phyloP scores from a whole-genome alignment of 495 filamentous ascomycete genomes.

The Chaetomium fimeti region DNA sequence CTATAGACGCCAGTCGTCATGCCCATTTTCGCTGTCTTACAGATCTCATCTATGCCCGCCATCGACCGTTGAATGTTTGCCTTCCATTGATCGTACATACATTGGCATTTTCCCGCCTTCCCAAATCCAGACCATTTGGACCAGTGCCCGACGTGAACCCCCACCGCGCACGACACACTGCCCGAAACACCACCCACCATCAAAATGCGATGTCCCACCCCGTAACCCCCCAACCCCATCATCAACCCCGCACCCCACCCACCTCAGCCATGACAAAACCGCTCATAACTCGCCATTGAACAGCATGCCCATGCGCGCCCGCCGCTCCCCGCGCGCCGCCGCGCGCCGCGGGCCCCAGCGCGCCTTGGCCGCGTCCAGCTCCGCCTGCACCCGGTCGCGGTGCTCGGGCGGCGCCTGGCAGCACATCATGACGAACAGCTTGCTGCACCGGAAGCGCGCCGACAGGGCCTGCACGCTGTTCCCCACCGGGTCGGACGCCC shows the following conservation, averaged over 20 bases:
- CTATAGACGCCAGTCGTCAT: background rate
- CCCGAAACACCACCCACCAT: background rate
- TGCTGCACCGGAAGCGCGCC: conserved; percentile 71
- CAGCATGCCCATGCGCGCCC: conserved; percentile 62
- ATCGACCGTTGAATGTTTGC: conserved; percentile 6
- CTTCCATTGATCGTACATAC: conserved; percentile 18
- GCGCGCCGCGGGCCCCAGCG: conserved; percentile 71
- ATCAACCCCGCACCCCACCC: background rate
- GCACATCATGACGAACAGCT: conserved; percentile 67
- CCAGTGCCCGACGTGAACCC: background rate
- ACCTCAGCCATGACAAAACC: background rate
- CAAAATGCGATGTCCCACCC: no score
- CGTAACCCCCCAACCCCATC: background rate
- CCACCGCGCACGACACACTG: background rate
- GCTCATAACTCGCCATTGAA: conserved; percentile 48
- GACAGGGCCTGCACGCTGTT: conserved; percentile 74
- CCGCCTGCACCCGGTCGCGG: conserved; percentile 38
- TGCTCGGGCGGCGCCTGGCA: conserved; percentile 42
- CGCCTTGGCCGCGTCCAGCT: conserved; percentile 58
- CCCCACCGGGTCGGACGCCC: conserved; percentile 60
- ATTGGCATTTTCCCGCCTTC: background rate
- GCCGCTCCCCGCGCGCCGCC: conserved; percentile 70
- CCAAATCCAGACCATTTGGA: background rate
- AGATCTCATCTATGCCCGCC: conserved; percentile 15
- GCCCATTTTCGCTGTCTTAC: conserved; percentile 10